phyloP scores from a whole-genome alignment of 148 eudicot species.

The Amaranthus hypochondriacus region DNA sequence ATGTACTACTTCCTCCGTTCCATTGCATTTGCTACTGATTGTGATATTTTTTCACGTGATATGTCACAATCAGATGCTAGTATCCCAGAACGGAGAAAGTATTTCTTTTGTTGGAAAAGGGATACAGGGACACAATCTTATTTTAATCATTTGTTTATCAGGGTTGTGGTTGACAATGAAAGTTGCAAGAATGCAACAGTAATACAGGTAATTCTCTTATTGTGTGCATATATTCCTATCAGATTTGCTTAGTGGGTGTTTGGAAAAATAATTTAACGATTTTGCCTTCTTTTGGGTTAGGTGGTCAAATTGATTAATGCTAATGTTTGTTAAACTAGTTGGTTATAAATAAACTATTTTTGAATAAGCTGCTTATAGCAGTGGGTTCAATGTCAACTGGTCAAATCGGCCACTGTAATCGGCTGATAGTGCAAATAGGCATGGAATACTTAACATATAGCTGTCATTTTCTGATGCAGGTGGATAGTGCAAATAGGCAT shows the following conservation, averaged over 20 bases:
- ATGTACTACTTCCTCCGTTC: background rate
- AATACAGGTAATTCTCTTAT: slow-evolving; percentile 52
- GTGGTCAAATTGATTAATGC: too few species aligned
- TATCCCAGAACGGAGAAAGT: too few species aligned
- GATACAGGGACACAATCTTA: slow-evolving; percentile 3
- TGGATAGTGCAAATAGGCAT: slow-evolving; percentile 83
- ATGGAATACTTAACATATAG: slow-evolving; percentile 41
- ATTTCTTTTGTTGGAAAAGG: background rate
- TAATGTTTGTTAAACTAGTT: too few species aligned
- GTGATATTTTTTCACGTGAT: too few species aligned
- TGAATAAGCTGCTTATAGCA: too few species aligned
- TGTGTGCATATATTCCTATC: background rate
- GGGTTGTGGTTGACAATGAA: slow-evolving; percentile 89
- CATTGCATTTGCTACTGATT: too few species aligned
- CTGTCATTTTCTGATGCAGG: slow-evolving; percentile 39
- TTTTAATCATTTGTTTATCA: slow-evolving; percentile 30
- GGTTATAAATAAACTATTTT: too few species aligned
- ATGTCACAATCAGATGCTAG: too few species aligned
- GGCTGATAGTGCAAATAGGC: slow-evolving; percentile 91
- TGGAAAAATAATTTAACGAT: background rate
- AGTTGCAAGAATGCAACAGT: slow-evolving; percentile 86
- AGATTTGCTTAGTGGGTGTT: background rate
- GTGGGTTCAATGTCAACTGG: too few species aligned
- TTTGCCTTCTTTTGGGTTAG: too few species aligned
- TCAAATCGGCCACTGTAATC: too few species aligned